Percentiles rank a stretch among this genome's conserved stretches.
Evolutionary conservation across 169 alveolate species (phyloP).

Genomic region (Plasmodium relictum): DNA sequence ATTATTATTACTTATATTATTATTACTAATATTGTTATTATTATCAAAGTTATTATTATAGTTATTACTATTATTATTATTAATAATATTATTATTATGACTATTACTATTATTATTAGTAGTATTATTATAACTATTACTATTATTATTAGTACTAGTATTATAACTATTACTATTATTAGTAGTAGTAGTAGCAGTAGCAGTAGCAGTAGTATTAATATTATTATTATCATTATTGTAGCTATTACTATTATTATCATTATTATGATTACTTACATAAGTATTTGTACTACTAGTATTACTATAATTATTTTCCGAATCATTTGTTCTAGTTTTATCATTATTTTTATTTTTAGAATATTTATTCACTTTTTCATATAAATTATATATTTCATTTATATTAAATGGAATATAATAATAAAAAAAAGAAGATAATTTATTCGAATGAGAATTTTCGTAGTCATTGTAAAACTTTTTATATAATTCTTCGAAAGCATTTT

Average conservation of each 20-base stretch:
- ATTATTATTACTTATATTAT: background rate
- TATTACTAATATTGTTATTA: background rate
- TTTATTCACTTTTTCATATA: slow-evolving; percentile 8
- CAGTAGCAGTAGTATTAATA: too few species aligned
- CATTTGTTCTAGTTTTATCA: background rate
- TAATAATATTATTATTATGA: background rate
- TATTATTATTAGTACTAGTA: too few species aligned
- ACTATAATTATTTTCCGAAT: background rate
- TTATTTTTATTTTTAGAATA: background rate
- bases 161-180: too few species aligned
- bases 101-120: background rate
- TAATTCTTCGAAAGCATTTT: slow-evolving; percentile 16
- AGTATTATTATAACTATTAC: too few species aligned
- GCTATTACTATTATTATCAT: too few species aligned
- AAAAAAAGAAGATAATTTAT: slow-evolving; percentile 12
- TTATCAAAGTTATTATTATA: background rate
- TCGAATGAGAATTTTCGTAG: slow-evolving; percentile 22
- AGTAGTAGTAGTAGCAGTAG: too few species aligned
- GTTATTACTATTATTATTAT: background rate
- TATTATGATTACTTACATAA: too few species aligned
- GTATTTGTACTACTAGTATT: too few species aligned
- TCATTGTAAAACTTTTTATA: slow-evolving; percentile 25
- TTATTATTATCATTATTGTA: too few species aligned
- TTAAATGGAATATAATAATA: slow-evolving; percentile 25
- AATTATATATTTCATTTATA: slow-evolving; percentile 16